These are phyloP conservation scores for Cercospora berteroae DNA, from an alignment of 2,329 filamentous ascomycete genomes.

Conservation along the genomic window DNA sequence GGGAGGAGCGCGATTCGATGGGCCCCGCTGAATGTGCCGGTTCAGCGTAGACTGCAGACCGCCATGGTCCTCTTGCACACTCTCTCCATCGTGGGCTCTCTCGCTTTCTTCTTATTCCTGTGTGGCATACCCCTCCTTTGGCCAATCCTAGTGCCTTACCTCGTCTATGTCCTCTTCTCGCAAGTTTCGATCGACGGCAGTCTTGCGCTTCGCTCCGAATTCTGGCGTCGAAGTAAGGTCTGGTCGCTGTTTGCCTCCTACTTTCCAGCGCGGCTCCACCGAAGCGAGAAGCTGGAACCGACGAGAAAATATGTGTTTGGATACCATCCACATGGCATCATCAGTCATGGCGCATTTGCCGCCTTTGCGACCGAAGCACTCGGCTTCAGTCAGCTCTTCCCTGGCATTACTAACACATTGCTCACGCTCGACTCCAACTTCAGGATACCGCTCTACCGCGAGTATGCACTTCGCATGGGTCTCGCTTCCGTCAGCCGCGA, in stretches of 20 bases:
- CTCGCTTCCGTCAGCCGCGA: slow-evolving; percentile 86
- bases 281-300: slow-evolving; percentile 73
- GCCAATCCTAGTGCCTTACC: slow-evolving; percentile 74
- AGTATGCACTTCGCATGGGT: slow-evolving; percentile 88
- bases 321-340: slow-evolving; percentile 96
- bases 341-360: slow-evolving; percentile 91
- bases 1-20: slow-evolving; percentile 65
- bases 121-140: slow-evolving; percentile 90
- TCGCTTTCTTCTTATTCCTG: slow-evolving; percentile 84
- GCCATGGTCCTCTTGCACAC: slow-evolving; percentile 51
- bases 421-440: slow-evolving; percentile 96
- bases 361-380: slow-evolving; percentile 89
- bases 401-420: slow-evolving; percentile 89
- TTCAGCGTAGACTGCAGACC: slow-evolving; percentile 53
- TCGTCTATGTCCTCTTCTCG: slow-evolving; percentile 80
- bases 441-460: slow-evolving; percentile 85
- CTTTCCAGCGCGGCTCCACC: slow-evolving; percentile 85
- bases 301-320: slow-evolving; percentile 94
- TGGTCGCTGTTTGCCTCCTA: slow-evolving; percentile 92
- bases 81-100: slow-evolving; percentile 48
- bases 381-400: slow-evolving; percentile 82
- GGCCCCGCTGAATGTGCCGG: slow-evolving; percentile 73
- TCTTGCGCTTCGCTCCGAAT: slow-evolving; percentile 70
- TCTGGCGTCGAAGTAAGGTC: slow-evolving; percentile 68
- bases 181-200: slow-evolving; percentile 73